Base-by-base conservation (phyloP, 2,329 filamentous ascomycete species). In the Bipolaris bicolor region DNA sequence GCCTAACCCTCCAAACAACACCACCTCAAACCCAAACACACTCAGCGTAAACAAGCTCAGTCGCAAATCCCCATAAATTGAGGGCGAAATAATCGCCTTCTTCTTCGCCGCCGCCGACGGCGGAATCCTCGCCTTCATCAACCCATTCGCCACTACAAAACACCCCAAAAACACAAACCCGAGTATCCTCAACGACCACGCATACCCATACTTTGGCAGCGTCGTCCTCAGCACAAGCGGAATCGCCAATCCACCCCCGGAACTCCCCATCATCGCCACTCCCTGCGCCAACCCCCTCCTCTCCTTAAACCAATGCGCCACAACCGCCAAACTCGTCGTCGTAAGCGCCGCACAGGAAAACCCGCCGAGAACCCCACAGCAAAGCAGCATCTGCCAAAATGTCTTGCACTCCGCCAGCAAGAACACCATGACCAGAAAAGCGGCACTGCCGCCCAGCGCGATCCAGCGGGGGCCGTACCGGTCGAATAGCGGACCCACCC, bases 401-500 rank as follows among this genome's bases (percentile, higher is more conserved):
- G 70, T 69, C 53, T 58, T 54, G 41, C 72, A 75, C 24, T 76
- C 72, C 1, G 72, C 71, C 7, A 75, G 62, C 6, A 75, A 49
- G 26, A 76, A 75, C 1, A 72, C 60, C 70, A 73, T 73, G 39
- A 68, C 15, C 9, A 72, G 13, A 16, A 69, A 71, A 5, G 59
- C 64, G 11, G 59, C 33, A 48, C 72, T 75, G 6, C 73, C 73
- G 1, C 63, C 47, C 47, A 75, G 40, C 3, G 71, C 68, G 15
- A 76, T 73, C 72, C 72, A 76, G 15, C 69, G 65, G 2, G 73
- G 73, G 13, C 73, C 73, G 36, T 76, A 74, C n/a, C 69, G 67
- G 46, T 76, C 73, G 52, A 76, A 97, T 13, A 96, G 78, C 0
- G 93, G 92, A 0, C 93, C 93, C 46, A 96, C 86, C 69, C 94